A percentile compares a stretch with the other conserved stretches of the same genome.
Evolutionary conservation across 768 basidiomycete genomes (phyloP).

Genomic region (Amanita molliuscula): DNA sequence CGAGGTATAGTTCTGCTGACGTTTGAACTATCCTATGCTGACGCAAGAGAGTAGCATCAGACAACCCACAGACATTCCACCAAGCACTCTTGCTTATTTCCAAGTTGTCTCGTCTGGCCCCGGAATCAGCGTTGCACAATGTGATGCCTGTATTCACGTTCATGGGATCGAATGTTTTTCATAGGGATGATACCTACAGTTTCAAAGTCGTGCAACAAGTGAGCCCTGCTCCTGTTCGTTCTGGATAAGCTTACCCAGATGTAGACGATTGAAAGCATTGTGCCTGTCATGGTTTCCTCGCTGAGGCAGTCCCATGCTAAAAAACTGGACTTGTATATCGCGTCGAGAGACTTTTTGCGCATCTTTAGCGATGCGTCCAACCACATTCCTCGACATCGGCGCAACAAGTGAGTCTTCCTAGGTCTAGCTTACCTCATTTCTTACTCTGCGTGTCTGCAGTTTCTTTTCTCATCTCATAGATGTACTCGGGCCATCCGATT

Average conservation of each 20-base stretch:
- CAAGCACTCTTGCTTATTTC: constrained; percentile 86
- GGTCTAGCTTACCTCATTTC: too few relatives aligned
- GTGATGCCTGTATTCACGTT: constrained; percentile 99
- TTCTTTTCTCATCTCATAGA: constrained; percentile 87
- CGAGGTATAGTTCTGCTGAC: constrained; percentile 37
- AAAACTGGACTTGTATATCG: constrained; percentile 53
- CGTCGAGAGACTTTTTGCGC: constrained; percentile 70
- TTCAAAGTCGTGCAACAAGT: constrained; percentile 94
- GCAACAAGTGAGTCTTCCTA: constrained; percentile 56
- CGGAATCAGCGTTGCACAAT: constrained; percentile 87
- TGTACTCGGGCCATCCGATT: constrained; percentile 70
- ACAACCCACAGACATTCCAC: constrained; percentile 91
- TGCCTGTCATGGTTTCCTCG: constrained; percentile 86
- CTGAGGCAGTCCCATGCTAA: constrained; percentile 47
- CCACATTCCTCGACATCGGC: constrained; percentile 88
- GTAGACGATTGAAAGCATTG: constrained; percentile 87
- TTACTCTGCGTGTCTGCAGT: too few relatives aligned
- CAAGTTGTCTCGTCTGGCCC: constrained; percentile 70
- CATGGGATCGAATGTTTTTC: constrained; percentile 98
- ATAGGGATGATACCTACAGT: constrained; percentile 91
- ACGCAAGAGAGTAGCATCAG: constrained; percentile 36
- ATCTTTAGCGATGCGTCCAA: constrained; percentile 91
- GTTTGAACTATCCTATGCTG: background rate
- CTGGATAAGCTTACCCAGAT: constrained; percentile 4
- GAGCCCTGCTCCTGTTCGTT: constrained; percentile 5